Evolutionary conservation across 805 yeast species (phyloP), one percentile per base, ranked within the genome.

Genomic region (Yarrowia sp.): DNA sequence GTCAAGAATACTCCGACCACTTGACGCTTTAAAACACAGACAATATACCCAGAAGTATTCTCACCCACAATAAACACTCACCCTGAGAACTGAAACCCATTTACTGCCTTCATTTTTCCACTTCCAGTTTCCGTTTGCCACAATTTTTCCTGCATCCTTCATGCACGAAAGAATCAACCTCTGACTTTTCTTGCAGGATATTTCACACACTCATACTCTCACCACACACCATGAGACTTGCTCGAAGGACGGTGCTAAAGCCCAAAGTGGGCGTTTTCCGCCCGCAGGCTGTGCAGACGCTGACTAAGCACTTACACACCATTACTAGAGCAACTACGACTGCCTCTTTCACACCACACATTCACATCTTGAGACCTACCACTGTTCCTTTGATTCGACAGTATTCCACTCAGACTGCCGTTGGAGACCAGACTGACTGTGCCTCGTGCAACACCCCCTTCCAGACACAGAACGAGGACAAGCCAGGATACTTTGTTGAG

Each of bases 131-230:
- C n/a, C n/a, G n/a, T n/a, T 26, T 26, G 32, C 32, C 32, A 38
- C 40, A 8, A 7, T 11, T 7, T 19, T 19, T 19, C 8, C 40
- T 53, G 59, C 59, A 40, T 40, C 16, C 14, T 8, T 16, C 35
- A 53, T 53, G 59, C 59, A 53, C 14, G 59, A 53, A 53, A 53
- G n/a, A 52, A 40, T 53, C 11, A 38, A 53, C 58, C 58, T 53
- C 15, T 53, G 42, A 53, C 53, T 49, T 49, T 48, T 49, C 35
- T 4, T 12, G 16, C 16, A 3, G n/a, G 12, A 48, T 8, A 48
- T 48, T 10, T 35, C 35, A 0, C 22, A 26, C 49, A 10, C 2
- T 19, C 52, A 2, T 45, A 4, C 9, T 36, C 49, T 5, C 49
- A 45, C 14, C 49, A 45, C 56, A 52, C 32, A 46, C 22, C 43